These are phyloP conservation scores for Pseudomicrostroma phylloplanum DNA, from an alignment of 1,284 basidiomycete genomes.

Conservation along the genomic window DNA sequence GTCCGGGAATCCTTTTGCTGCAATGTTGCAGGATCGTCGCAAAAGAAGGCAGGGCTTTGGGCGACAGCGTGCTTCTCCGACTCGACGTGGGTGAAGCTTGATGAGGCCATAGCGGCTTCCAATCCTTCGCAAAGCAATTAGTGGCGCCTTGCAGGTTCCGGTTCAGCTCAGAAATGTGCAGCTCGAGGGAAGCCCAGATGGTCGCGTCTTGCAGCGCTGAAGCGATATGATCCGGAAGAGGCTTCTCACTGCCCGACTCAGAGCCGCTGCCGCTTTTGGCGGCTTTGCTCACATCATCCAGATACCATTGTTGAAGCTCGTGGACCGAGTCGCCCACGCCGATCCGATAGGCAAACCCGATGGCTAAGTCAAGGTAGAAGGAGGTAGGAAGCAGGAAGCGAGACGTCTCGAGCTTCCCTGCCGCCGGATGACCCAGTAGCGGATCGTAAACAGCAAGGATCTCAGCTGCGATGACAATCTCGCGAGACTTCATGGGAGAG, in stretches of 20 bases:
- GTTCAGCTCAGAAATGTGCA: not conserved
- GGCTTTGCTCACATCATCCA: not conserved
- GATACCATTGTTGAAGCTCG: conserved; percentile 2
- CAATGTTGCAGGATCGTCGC: not conserved
- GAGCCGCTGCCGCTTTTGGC: not conserved
- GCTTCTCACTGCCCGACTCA: not conserved
- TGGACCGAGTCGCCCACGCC: not conserved
- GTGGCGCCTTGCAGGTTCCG: conserved; percentile 1
- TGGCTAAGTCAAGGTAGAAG: conserved; percentile 1
- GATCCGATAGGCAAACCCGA: not conserved
- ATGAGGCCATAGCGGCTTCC: not conserved
- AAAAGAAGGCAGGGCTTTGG: not conserved
- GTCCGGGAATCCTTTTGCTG: not conserved
- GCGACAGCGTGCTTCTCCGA: not conserved
- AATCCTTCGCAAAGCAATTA: conserved; percentile 6
- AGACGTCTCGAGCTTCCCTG: not conserved
- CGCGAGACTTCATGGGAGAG: conserved; percentile 2
- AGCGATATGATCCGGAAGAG: not conserved
- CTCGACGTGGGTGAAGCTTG: not conserved
- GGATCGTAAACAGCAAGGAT: conserved; percentile 5
- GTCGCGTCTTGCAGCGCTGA: not conserved
- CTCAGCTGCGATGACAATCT: conserved; percentile 3
- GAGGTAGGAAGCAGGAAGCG: conserved; percentile 4
- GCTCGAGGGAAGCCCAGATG: conserved; percentile 5
- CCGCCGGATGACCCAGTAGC: not conserved